A percentile compares a stretch with the other conserved stretches of the same genome.
phyloP scores from a whole-genome alignment of 2,329 filamentous ascomycete species.

The Talaromyces piceae region DNA sequence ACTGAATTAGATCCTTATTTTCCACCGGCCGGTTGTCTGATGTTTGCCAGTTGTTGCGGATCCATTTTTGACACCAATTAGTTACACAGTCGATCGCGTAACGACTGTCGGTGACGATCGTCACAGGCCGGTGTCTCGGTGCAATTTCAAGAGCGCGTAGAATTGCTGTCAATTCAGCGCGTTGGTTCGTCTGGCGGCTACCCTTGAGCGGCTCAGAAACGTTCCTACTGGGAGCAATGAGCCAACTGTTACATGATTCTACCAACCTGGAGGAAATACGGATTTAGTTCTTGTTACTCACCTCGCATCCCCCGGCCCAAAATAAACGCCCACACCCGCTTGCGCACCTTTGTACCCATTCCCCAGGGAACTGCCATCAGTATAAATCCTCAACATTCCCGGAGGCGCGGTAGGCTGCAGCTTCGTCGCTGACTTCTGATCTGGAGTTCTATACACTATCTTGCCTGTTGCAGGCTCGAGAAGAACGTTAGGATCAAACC shows the following conservation, averaged over 20 bases:
- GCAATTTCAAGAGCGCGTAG: conserved; percentile 72
- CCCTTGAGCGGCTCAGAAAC: conserved; percentile 71
- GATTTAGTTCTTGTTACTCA: conserved; percentile 25
- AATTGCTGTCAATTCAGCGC: conserved; percentile 88
- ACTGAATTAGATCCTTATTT: conserved; percentile 77
- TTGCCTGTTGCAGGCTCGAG: conserved; percentile 48
- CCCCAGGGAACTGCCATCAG: conserved; percentile 54
- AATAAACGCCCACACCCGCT: conserved; percentile 58
- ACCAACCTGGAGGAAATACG: not conserved
- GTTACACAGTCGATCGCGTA: conserved; percentile 88
- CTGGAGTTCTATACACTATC: conserved; percentile 48
- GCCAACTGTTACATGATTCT: not conserved
- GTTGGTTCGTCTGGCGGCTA: conserved; percentile 79
- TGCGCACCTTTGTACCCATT: conserved; percentile 51
- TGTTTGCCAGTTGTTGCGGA: conserved; percentile 70
- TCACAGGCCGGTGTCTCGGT: conserved; percentile 58
- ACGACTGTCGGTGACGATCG: conserved; percentile 80
- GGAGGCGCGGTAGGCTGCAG: conserved; percentile 36
- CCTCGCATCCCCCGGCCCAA: conserved; percentile 52
- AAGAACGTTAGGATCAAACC: conserved; percentile 53
- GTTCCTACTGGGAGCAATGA: conserved; percentile 43
- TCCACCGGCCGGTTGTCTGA: conserved; percentile 63
- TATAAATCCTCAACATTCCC: conserved; percentile 53
- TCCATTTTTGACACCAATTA: conserved; percentile 74
- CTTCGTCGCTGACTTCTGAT: conserved; percentile 44